Evolutionary conservation across 2,329 filamentous ascomycete genomes (phyloP).

Genomic region (Penicillium sp.): DNA sequence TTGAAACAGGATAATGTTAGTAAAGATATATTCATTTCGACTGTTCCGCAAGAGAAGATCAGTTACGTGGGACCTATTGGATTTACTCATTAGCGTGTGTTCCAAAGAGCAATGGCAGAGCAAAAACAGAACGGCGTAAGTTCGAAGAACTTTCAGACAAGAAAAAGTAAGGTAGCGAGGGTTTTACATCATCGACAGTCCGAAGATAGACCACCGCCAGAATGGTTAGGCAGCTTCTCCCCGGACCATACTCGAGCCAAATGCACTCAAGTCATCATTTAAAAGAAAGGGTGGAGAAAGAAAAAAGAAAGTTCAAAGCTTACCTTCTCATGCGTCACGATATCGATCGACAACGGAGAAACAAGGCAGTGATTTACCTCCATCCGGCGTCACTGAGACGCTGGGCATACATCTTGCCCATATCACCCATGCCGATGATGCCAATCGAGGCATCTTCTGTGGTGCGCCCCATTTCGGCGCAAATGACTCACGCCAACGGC

Average conservation of each 20-base stretch:
- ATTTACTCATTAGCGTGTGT: constrained; percentile 23
- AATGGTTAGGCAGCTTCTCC: constrained; percentile 62
- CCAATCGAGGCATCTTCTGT: constrained; percentile 73
- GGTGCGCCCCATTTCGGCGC: constrained; percentile 31
- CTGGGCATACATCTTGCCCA: constrained; percentile 97
- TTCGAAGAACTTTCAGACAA: constrained; percentile 64
- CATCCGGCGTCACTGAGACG: constrained; percentile 85
- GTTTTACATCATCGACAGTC: constrained; percentile 95
- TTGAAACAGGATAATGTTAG: constrained; percentile 43
- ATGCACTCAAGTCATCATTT: constrained; percentile 99
- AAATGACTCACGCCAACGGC: constrained; percentile 5
- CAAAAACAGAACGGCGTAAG: constrained; percentile 9
- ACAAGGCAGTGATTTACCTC: constrained; percentile 63
- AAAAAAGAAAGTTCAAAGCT: constrained; percentile 12
- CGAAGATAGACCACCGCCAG: constrained; percentile 58
- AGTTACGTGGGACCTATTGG: constrained; percentile 12
- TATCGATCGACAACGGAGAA: not conserved
- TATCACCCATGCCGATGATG: constrained; percentile 98
- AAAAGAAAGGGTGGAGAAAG: constrained; percentile 16
- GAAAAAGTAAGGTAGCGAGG: constrained; percentile 94
- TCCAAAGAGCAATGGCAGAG: constrained; percentile 7
- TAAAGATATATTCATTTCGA: constrained; percentile 11
- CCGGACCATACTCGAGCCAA: constrained; percentile 97
- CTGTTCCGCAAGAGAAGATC: not conserved
- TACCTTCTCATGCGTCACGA: constrained; percentile 8